Base-by-base conservation (phyloP, 73 alveolate species). In the Paramecium octaurelia region DNA sequence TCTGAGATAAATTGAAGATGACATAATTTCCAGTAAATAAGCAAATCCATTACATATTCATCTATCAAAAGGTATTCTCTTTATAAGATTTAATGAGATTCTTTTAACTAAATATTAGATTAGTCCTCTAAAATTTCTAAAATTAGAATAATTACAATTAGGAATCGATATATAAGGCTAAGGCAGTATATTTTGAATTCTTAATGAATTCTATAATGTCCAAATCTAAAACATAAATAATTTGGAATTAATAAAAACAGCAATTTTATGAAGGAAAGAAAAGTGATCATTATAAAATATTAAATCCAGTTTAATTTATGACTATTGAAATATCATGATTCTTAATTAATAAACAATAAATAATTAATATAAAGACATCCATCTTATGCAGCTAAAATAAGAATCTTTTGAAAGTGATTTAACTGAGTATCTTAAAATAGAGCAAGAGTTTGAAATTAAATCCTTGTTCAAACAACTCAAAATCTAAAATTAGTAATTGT, bases 401-500 rank as follows among this genome's bases (percentile, higher is more conserved):
- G 84, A 64, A 64, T 64, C 84, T 64, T 64, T 31, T 64, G 54
- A 64, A 3, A 64, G 27, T 42, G 16, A 64, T 16, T 14, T 64
- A 16, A 20, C 84, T 1, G 84, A 64, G 29, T 64, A 31, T 64
- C 48, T 64, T 24, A 12, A 64, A 18, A 64, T 27, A 27, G 84
- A 64, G 12, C 23, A 34, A 8, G 84, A 64, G 7, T 64, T 64
- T 24, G 84, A 64, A n/a, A 31, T 64, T 64, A 23, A 64, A 64
- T 64, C 84, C 84, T 64, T 64, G 84, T 64, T 64, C 10, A 64
- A 64, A 64, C 48, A 64, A 64, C 84, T 64, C 10, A 64, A 27
- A 64, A 27, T 64, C 27, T 34, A 64, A 64, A 64, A 64, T 64
- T 14, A 27, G 27, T 24, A 27, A 24, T 12, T 34, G 31, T 12